Evolutionary conservation across 2,329 filamentous ascomycete genomes (phyloP).

Genomic region (Verticillium zaregamsianum): DNA sequence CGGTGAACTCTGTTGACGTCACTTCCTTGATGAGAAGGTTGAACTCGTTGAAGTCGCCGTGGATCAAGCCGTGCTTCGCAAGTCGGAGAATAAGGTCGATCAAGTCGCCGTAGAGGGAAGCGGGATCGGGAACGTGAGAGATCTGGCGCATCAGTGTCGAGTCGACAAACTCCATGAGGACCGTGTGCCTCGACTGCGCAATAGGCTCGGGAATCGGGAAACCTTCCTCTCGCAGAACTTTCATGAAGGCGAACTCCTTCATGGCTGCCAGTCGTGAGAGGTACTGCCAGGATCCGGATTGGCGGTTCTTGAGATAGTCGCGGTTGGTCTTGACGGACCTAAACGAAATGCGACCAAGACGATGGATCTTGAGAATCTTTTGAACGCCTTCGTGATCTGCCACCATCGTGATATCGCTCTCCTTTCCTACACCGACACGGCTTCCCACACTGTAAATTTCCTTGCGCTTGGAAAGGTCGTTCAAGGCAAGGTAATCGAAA

Average conservation of each 20-base stretch:
- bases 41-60: slow-evolving; percentile 99
- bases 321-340: slow-evolving; percentile 93
- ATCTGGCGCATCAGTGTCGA: slow-evolving; percentile 90
- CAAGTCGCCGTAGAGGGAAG: slow-evolving; percentile 83
- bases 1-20: slow-evolving; percentile 25
- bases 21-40: slow-evolving; percentile 91
- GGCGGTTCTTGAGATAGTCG: slow-evolving; percentile 84
- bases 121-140: slow-evolving; percentile 75
- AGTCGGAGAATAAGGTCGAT: slow-evolving; percentile 82
- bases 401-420: slow-evolving; percentile 94
- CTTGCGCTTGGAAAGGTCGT: slow-evolving; percentile 77
- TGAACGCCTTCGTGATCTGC: slow-evolving; percentile 75
- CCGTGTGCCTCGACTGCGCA: slow-evolving; percentile 87
- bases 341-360: slow-evolving; percentile 93
- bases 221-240: slow-evolving; percentile 73
- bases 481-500: slow-evolving; percentile 93
- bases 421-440: slow-evolving; percentile 93
- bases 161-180: slow-evolving; percentile 93
- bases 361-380: slow-evolving; percentile 89
- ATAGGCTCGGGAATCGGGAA: slow-evolving; percentile 88
- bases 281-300: slow-evolving; percentile 93
- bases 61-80: slow-evolving; percentile 83
- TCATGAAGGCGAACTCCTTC: slow-evolving; percentile 95
- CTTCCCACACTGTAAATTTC: slow-evolving; percentile 88
- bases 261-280: slow-evolving; percentile 87